Percentiles rank a stretch among this genome's conserved stretches.
Evolutionary conservation across 768 basidiomycete species (phyloP).

Genomic region (Russula brevipes): DNA sequence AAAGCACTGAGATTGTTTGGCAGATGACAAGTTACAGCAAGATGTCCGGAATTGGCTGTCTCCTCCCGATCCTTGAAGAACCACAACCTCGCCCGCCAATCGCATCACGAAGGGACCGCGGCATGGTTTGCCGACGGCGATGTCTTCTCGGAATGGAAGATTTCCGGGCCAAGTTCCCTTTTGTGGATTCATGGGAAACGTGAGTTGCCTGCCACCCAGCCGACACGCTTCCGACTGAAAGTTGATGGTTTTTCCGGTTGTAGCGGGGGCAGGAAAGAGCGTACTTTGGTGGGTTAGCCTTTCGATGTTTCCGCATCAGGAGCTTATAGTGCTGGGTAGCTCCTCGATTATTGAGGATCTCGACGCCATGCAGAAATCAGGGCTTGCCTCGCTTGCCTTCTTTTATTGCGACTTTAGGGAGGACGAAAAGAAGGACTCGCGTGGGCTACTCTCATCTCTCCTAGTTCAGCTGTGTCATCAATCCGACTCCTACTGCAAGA

Average conservation of each 20-base stretch:
- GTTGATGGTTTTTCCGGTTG: not conserved
- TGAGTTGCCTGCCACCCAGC: not conserved
- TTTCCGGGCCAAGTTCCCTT: not conserved
- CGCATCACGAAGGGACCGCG: not conserved
- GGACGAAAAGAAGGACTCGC: not conserved
- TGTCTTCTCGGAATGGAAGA: constrained; percentile 6
- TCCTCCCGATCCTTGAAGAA: not conserved
- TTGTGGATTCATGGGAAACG: constrained; percentile 17
- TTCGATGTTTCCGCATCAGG: not conserved
- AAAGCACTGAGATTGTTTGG: too few species aligned
- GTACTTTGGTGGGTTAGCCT: not conserved
- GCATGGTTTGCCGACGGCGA: not conserved
- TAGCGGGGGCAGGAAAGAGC: constrained; percentile 14
- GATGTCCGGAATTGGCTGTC: constrained; percentile 1
- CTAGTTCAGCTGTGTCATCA: not conserved
- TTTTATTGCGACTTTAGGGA: constrained; percentile 16
- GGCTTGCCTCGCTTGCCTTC: constrained; percentile 6
- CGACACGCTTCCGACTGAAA: not conserved
- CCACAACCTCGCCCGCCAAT: not conserved
- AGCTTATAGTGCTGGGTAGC: not conserved
- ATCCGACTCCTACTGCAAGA: not conserved
- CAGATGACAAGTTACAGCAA: not conserved
- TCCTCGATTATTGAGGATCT: constrained; percentile 10
- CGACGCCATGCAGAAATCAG: not conserved
- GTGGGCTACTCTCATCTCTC: constrained; percentile 6